Conservation (phyloP, 1,284 basidiomycete genomes). For the Marasmius sp. region DNA sequence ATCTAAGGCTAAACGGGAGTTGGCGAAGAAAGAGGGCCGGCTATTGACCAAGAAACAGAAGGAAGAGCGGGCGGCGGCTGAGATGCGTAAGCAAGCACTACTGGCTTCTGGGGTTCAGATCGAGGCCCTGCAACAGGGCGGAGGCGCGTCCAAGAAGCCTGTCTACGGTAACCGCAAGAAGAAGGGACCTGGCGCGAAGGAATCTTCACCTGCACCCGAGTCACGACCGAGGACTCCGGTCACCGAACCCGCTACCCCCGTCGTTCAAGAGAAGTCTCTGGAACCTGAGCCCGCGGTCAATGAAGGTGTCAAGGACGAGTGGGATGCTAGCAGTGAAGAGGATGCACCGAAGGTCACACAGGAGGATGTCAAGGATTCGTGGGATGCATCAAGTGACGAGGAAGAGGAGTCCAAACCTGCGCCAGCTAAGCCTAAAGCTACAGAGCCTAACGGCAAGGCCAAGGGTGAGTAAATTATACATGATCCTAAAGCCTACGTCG, state of each 20-base stretch:
- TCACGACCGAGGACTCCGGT: constrained; percentile 53
- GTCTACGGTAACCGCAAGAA: constrained; percentile 87
- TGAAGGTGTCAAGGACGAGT: constrained; percentile 72
- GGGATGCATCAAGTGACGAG: constrained; percentile 84
- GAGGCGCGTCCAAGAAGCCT: constrained; percentile 62
- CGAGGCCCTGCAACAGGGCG: constrained; percentile 76
- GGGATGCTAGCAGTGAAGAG: constrained; percentile 78
- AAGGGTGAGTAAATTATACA: neutral
- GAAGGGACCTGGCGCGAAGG: constrained; percentile 53
- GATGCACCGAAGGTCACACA: constrained; percentile 28
- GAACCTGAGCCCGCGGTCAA: constrained; percentile 20
- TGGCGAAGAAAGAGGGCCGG: constrained; percentile 88
- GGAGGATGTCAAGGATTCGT: constrained; percentile 69
- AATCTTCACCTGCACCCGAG: constrained; percentile 48
- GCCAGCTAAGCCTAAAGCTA: constrained; percentile 23
- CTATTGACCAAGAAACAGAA: constrained; percentile 95
- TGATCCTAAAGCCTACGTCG: neutral
- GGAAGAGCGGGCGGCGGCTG: constrained; percentile 89
- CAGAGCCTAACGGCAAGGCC: constrained; percentile 17
- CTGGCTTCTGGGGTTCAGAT: constrained; percentile 89
- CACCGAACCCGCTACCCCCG: constrained; percentile 31
- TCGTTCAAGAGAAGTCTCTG: constrained; percentile 29
- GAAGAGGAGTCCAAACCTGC: constrained; percentile 41
- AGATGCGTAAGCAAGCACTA: constrained; percentile 89
- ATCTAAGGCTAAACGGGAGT: constrained; percentile 74